Conservation (phyloP, 2,329 filamentous ascomycete species). For the Parastagonospora avenae region DNA sequence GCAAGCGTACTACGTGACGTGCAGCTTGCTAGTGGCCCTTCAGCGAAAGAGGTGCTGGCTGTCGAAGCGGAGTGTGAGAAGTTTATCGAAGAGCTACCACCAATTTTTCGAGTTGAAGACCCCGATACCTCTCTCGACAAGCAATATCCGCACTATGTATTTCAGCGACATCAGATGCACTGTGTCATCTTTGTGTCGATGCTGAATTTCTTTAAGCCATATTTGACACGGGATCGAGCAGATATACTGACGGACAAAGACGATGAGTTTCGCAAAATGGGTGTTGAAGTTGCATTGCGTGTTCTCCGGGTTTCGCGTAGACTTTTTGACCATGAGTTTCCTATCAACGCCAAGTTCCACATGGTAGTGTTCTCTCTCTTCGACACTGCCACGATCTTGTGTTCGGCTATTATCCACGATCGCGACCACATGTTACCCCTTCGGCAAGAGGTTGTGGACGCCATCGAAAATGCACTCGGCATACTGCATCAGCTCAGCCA, state of each 20-base stretch:
- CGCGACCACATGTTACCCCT: constrained; percentile 48
- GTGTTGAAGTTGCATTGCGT: constrained; percentile 53
- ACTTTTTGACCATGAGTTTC: constrained; percentile 54
- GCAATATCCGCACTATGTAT: constrained; percentile 50
- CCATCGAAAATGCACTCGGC: constrained; percentile 42
- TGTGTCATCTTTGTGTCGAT: constrained; percentile 54
- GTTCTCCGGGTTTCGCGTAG: constrained; percentile 49
- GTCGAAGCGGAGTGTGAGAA: constrained; percentile 47
- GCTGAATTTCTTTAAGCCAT: constrained; percentile 54
- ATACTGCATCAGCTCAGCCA: constrained; percentile 38
- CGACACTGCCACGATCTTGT: constrained; percentile 57
- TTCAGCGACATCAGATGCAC: constrained; percentile 56
- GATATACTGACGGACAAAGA: constrained; percentile 39
- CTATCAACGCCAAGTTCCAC: constrained; percentile 56
- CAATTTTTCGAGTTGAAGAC: constrained; percentile 46
- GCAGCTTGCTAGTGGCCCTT: constrained; percentile 17
- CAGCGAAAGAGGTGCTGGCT: constrained; percentile 25
- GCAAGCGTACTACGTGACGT: constrained; percentile 27
- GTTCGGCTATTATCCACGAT: constrained; percentile 59
- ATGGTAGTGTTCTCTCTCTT: constrained; percentile 58
- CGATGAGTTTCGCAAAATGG: constrained; percentile 48
- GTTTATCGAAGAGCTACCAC: constrained; percentile 53
- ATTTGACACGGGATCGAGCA: constrained; percentile 48
- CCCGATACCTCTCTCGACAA: constrained; percentile 52
- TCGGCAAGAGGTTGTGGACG: constrained; percentile 49